Conservation (phyloP, 1,284 basidiomycete genomes). For the Cystobasidium sp. region DNA sequence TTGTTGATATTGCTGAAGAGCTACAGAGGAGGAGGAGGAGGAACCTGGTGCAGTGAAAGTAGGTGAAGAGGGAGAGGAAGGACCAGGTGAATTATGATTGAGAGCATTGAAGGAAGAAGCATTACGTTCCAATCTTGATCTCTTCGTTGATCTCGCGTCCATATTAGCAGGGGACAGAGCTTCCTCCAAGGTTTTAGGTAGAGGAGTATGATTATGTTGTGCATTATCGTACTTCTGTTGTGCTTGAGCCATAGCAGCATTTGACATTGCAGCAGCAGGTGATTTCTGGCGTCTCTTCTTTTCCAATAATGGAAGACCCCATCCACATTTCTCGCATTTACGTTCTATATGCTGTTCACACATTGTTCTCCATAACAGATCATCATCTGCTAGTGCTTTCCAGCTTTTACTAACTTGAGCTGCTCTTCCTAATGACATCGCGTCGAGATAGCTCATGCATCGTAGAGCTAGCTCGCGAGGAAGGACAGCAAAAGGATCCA, state of each 20-base stretch:
- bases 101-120: slow-evolving; percentile 54
- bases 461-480: slow-evolving; percentile 89
- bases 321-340: slow-evolving; percentile 96
- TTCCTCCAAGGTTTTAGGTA: slow-evolving; percentile 35
- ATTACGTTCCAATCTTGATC: slow-evolving; percentile 8
- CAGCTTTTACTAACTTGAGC: slow-evolving; percentile 89
- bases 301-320: slow-evolving; percentile 92
- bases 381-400: slow-evolving; percentile 91
- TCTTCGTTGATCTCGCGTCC: slow-evolving; percentile 37
- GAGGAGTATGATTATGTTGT: slow-evolving; percentile 42
- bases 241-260: slow-evolving; percentile 19
- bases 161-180: slow-evolving; percentile 27
- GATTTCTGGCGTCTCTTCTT: slow-evolving; percentile 60
- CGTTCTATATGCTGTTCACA: slow-evolving; percentile 99
- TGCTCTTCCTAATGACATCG: slow-evolving; percentile 90
- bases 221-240: slow-evolving; percentile 37
- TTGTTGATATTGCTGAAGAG: neutral
- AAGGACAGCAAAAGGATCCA: slow-evolving; percentile 90
- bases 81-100: slow-evolving; percentile 53
- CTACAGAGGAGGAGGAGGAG: neutral
- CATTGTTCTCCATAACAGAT: slow-evolving; percentile 93
- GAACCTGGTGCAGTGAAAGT: slow-evolving; percentile 2
- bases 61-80: slow-evolving; percentile 6
- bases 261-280: slow-evolving; percentile 2
- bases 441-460: slow-evolving; percentile 90